Conservation (phyloP, 2,329 filamentous ascomycete genomes). For the Trichoderma sp. region DNA sequence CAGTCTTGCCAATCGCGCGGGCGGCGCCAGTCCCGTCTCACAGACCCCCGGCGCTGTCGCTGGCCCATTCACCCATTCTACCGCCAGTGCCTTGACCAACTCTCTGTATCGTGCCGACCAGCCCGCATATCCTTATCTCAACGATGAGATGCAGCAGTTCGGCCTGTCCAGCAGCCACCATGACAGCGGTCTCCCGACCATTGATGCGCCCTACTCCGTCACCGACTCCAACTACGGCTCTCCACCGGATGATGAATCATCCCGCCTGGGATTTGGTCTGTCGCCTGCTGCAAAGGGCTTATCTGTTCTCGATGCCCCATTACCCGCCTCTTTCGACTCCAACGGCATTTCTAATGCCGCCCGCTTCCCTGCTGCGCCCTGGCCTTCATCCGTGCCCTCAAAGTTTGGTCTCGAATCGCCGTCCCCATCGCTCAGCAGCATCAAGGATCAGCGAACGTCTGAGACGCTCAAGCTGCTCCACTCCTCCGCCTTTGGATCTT, state of each 20-base stretch:
- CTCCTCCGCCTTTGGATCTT: slow-evolving; percentile 69
- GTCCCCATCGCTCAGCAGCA: slow-evolving; percentile 70
- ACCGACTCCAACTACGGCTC: slow-evolving; percentile 74
- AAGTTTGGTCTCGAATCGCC: slow-evolving; percentile 90
- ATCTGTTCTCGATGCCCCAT: slow-evolving; percentile 90
- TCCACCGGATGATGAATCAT: slow-evolving; percentile 69
- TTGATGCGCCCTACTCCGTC: slow-evolving; percentile 63
- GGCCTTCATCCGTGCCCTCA: slow-evolving; percentile 89
- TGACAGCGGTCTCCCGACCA: slow-evolving; percentile 60
- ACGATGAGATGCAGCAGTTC: slow-evolving; percentile 44
- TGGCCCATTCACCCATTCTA: slow-evolving; percentile 57
- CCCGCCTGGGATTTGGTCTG: slow-evolving; percentile 69
- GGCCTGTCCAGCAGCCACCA: slow-evolving; percentile 41
- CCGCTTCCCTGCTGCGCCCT: slow-evolving; percentile 74
- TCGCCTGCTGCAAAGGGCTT: slow-evolving; percentile 75
- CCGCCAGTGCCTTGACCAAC: slow-evolving; percentile 68
- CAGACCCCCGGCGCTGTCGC: slow-evolving; percentile 46
- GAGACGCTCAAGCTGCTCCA: slow-evolving; percentile 68
- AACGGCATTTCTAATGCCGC: slow-evolving; percentile 93
- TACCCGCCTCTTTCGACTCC: slow-evolving; percentile 94
- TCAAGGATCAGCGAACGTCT: slow-evolving; percentile 63
- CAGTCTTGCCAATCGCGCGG: slow-evolving; percentile 65
- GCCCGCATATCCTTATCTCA: slow-evolving; percentile 44
- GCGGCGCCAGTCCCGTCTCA: slow-evolving; percentile 51
- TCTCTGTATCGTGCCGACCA: slow-evolving; percentile 52